Conservation (phyloP, 768 basidiomycete species). For the Kwoniella shandongensis region DNA sequence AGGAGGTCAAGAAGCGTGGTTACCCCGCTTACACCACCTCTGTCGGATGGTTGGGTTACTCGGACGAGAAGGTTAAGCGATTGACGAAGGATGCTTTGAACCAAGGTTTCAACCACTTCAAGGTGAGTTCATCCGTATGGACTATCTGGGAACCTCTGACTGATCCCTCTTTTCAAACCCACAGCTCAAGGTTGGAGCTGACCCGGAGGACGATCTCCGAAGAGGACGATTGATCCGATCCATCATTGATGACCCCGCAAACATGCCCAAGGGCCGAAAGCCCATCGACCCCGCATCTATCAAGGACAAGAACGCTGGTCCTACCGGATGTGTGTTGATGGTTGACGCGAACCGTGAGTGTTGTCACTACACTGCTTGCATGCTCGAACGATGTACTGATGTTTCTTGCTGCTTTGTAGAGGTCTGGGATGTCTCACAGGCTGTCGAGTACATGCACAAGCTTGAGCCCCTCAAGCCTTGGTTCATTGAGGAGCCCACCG, state of each 20-base stretch:
- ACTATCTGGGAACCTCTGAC: neutral
- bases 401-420: slow-evolving; percentile 27
- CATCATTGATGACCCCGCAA: slow-evolving; percentile 88
- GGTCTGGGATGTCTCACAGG: slow-evolving; percentile 73
- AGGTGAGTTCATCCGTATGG: slow-evolving; percentile 53
- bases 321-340: slow-evolving; percentile 92
- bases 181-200: slow-evolving; percentile 89
- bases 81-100: slow-evolving; percentile 82
- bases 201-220: slow-evolving; percentile 76
- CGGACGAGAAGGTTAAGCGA: slow-evolving; percentile 83
- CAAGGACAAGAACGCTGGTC: slow-evolving; percentile 87
- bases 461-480: slow-evolving; percentile 82
- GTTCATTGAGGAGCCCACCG: slow-evolving; percentile 95
- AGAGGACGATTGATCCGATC: slow-evolving; percentile 86
- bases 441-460: slow-evolving; percentile 83
- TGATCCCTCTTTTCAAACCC: neutral
- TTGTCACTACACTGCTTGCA: neutral
- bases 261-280: slow-evolving; percentile 64
- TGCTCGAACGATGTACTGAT: neutral
- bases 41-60: slow-evolving; percentile 91
- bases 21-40: slow-evolving; percentile 94
- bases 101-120: slow-evolving; percentile 96
- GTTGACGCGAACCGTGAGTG: slow-evolving; percentile 85
- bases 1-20: slow-evolving; percentile 66
- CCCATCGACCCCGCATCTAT: slow-evolving; percentile 68